Percentiles rank a stretch among this genome's conserved stretches.
Conservation (phyloP, 2,329 filamentous ascomycete genomes). For the Hymenoscyphus salicellus region DNA sequence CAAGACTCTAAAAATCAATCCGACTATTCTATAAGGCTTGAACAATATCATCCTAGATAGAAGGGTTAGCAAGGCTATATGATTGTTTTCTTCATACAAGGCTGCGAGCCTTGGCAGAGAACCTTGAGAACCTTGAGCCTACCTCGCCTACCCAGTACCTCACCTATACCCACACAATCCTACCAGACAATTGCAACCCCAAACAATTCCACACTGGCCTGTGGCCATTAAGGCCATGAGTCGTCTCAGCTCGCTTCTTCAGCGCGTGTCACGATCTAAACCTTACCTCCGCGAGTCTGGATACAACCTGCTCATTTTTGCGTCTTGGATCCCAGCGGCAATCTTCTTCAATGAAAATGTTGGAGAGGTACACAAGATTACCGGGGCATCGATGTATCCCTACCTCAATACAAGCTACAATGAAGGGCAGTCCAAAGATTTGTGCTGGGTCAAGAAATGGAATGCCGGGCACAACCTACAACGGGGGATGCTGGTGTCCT, state of each 20-base stretch:
- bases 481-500: slow-evolving; percentile 72
- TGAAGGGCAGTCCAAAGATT: slow-evolving; percentile 51
- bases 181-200: not conserved
- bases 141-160: not conserved
- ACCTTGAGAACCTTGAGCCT: not conserved
- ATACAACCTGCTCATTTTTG: slow-evolving; percentile 50
- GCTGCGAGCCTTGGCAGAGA: not conserved
- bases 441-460: slow-evolving; percentile 59
- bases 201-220: slow-evolving; percentile 1
- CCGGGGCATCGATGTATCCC: slow-evolving; percentile 72
- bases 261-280: slow-evolving; percentile 4
- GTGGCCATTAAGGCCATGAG: slow-evolving; percentile 22
- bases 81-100: not conserved
- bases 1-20: too few species aligned
- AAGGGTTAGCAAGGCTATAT: not conserved
- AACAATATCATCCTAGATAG: too few species aligned
- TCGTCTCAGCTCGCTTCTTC: slow-evolving; percentile 26
- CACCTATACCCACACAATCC: not conserved
- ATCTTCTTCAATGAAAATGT: slow-evolving; percentile 62
- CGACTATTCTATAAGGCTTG: too few species aligned
- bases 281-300: slow-evolving; percentile 36
- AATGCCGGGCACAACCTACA: slow-evolving; percentile 56
- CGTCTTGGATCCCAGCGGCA: slow-evolving; percentile 60
- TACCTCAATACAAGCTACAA: slow-evolving; percentile 67
- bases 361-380: slow-evolving; percentile 55